Evolutionary conservation across 805 yeast genomes (phyloP).

Genomic region (Lipomyces lipofer): DNA sequence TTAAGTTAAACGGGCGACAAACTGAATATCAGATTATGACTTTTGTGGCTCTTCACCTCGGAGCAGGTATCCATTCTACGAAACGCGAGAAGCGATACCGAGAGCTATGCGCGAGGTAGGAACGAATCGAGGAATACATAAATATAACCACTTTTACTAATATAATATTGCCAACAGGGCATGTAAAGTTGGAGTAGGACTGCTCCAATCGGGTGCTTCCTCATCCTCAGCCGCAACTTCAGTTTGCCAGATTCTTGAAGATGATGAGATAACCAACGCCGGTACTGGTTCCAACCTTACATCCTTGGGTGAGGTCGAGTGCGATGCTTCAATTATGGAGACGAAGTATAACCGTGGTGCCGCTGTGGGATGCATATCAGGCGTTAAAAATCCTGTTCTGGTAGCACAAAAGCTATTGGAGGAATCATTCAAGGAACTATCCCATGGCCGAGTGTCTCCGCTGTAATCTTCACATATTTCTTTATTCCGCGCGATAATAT

Average conservation of each 20-base stretch:
- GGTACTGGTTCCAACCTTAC: constrained; percentile 46
- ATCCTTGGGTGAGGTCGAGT: constrained; percentile 40
- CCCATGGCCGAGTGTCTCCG: constrained; percentile 30
- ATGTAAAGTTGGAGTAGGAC: constrained; percentile 29
- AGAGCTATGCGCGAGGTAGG: constrained; percentile 23
- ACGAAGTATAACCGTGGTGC: constrained; percentile 21
- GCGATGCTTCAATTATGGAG: constrained; percentile 44
- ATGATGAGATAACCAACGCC: constrained; percentile 42
- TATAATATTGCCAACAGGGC: constrained; percentile 26
- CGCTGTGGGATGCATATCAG: constrained; percentile 42
- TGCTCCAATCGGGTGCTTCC: constrained; percentile 25
- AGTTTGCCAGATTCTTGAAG: constrained; percentile 40
- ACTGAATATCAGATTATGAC: constrained; percentile 24
- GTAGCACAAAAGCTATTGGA: constrained; percentile 33
- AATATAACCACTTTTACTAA: too few relatives aligned
- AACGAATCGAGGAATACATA: too few relatives aligned
- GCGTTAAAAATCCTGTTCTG: constrained; percentile 37
- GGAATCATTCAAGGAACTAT: constrained; percentile 20
- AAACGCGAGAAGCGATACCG: constrained; percentile 16
- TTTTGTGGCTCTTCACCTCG: constrained; percentile 37
- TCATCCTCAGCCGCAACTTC: constrained; percentile 32
- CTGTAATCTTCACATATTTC: constrained; percentile 12
- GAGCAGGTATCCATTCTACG: constrained; percentile 39
- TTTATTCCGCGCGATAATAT: background rate
- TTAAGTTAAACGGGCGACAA: too few relatives aligned